A percentile compares a stretch with the other conserved stretches of the same genome.
These are phyloP conservation scores for Myochromella boudieri DNA, from an alignment of 768 basidiomycete species.

Conservation along the genomic window DNA sequence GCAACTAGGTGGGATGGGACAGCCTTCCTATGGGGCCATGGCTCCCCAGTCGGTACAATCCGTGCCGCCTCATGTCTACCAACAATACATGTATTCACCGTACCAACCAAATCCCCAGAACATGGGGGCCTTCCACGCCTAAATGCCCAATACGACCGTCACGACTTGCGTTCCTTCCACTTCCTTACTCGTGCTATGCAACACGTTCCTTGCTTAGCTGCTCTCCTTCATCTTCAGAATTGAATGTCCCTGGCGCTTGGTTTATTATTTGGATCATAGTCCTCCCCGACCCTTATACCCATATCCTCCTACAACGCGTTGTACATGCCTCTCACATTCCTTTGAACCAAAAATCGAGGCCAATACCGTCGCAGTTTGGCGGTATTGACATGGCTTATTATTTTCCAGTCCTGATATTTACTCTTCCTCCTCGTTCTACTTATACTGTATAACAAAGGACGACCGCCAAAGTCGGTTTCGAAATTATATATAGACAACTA, in stretches of 20 bases:
- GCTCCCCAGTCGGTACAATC: conserved; percentile 42
- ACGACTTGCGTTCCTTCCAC: conserved; percentile 40
- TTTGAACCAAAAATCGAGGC: conserved; percentile 25
- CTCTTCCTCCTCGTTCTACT: conserved; percentile 25
- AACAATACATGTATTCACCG: conserved; percentile 82
- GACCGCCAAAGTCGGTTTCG: conserved; percentile 29
- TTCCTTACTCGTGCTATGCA: conserved; percentile 30
- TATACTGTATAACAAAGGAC: conserved; percentile 49
- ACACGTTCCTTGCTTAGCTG: conserved; percentile 32
- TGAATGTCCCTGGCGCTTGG: conserved; percentile 34
- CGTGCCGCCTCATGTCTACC: conserved; percentile 68
- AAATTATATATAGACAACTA: conserved; percentile 23
- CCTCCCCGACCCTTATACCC: conserved; percentile 25
- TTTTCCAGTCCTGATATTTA: conserved; percentile 29
- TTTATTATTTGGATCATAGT: conserved; percentile 31
- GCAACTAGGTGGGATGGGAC: conserved; percentile 66
- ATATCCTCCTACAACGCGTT: conserved; percentile 28
- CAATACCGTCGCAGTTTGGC: conserved; percentile 19
- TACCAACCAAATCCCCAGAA: conserved; percentile 78
- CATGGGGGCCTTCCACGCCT: conserved; percentile 76
- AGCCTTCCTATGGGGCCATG: conserved; percentile 63
- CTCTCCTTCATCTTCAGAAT: conserved; percentile 25
- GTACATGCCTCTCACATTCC: conserved; percentile 33
- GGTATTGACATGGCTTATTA: conserved; percentile 37
- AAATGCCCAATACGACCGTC: conserved; percentile 44